Evolutionary conservation across 148 eudicot genomes (phyloP).

Genomic region (Suaeda aralocaspica): DNA sequence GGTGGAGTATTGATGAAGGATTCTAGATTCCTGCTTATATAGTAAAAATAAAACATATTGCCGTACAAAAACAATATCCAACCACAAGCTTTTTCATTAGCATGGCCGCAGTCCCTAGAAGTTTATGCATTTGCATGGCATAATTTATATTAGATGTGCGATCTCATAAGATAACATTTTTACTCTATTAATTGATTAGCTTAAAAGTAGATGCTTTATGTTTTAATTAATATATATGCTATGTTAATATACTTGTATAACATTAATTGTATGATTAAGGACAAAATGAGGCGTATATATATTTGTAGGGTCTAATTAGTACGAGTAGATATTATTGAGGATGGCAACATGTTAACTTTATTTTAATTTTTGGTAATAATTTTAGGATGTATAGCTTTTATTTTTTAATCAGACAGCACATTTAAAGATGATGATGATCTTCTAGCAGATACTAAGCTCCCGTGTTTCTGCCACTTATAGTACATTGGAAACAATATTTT

Average conservation of each 20-base stretch:
- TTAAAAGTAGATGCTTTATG: conserved; percentile 22
- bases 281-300: conserved; percentile 16
- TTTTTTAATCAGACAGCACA: conserved; percentile 15
- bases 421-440: conserved; percentile 4
- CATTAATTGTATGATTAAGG: background rate
- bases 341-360: background rate
- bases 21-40: conserved; percentile 22
- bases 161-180: conserved; percentile 16
- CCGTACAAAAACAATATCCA: conserved; percentile 18
- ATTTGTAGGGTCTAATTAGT: background rate
- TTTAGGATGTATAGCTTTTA: conserved; percentile 1
- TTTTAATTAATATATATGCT: background rate
- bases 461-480: conserved; percentile 29
- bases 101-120: background rate
- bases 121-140: conserved; percentile 22
- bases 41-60: background rate
- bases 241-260: background rate
- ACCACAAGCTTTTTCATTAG: conserved; percentile 4
- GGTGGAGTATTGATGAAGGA: conserved; percentile 26
- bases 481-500: too few relatives aligned
- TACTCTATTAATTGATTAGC: background rate
- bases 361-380: background rate
- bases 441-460: conserved; percentile 23
- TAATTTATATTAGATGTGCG: conserved; percentile 18
- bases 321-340: background rate